These are phyloP conservation scores for Phytopythium sindhum DNA, from an alignment of 352 stramenopile species.

Conservation along the genomic window DNA sequence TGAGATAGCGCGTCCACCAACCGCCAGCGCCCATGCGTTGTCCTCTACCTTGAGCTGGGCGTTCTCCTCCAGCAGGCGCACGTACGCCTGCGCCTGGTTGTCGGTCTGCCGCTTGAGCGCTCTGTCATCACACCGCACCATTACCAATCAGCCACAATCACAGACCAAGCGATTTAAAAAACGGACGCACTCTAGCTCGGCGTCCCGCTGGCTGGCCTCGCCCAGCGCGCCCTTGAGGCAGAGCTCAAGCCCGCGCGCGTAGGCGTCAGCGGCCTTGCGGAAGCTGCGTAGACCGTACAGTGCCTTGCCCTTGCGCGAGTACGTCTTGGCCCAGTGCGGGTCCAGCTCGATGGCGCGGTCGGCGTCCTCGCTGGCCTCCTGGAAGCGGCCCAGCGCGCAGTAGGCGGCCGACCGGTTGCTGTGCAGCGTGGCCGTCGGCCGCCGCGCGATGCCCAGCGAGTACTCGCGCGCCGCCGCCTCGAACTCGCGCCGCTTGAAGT, in stretches of 20 bases:
- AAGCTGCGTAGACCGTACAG: constrained; percentile 65
- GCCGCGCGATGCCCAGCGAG: constrained; percentile 45
- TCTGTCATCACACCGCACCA: constrained; percentile 14
- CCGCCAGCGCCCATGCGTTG: not conserved
- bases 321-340: constrained; percentile 65
- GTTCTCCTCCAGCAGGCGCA: constrained; percentile 75
- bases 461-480: constrained; percentile 56
- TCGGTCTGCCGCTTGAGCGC: constrained; percentile 64
- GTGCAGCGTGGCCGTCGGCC: constrained; percentile 61
- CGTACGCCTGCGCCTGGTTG: constrained; percentile 67
- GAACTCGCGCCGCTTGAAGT: constrained; percentile 60
- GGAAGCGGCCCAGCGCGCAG: constrained; percentile 54
- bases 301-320: constrained; percentile 79
- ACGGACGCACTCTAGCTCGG: constrained; percentile 55
- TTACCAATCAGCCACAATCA: not conserved
- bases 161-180: not conserved
- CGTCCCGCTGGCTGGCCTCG: constrained; percentile 68
- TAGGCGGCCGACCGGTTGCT: constrained; percentile 80
- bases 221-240: constrained; percentile 61
- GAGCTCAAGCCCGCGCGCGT: constrained; percentile 66
- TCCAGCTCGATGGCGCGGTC: constrained; percentile 61
- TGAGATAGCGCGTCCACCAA: not conserved
- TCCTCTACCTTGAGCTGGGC: constrained; percentile 55
- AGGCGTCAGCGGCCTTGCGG: constrained; percentile 67
- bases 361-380: constrained; percentile 48